Percentiles rank a stretch among this genome's conserved stretches.
These are phyloP conservation scores for Crithidia acanthocephali DNA, from an alignment of 208 protist species.

Conservation along the genomic window DNA sequence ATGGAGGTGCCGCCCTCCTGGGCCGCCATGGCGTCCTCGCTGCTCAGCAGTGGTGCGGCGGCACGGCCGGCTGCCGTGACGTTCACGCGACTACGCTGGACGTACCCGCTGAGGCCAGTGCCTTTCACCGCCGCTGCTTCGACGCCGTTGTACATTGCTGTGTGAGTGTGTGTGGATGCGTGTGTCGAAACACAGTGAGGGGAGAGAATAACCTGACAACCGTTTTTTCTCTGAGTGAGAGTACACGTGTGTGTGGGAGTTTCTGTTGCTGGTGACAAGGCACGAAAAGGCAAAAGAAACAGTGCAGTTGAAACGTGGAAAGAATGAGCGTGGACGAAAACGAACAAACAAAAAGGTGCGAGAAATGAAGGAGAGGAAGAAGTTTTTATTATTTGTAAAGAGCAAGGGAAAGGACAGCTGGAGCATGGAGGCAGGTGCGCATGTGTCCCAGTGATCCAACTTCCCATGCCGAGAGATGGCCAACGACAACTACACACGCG, in stretches of 20 bases:
- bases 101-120: conserved; percentile 84
- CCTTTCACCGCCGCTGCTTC: conserved; percentile 71
- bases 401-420: background rate
- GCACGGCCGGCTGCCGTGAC: conserved; percentile 28
- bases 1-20: conserved; percentile 33
- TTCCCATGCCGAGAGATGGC: too few relatives aligned
- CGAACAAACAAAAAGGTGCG: too few relatives aligned
- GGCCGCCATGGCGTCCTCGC: conserved; percentile 36
- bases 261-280: too few relatives aligned
- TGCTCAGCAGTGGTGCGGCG: conserved; percentile 22
- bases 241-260: too few relatives aligned
- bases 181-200: too few relatives aligned
- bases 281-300: too few relatives aligned
- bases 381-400: background rate
- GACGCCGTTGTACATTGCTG: conserved; percentile 83
- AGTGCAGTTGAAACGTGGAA: too few relatives aligned
- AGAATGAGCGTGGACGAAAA: too few relatives aligned
- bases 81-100: conserved; percentile 74
- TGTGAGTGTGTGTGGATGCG: too few relatives aligned
- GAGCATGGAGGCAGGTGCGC: background rate
- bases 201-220: too few relatives aligned
- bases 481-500: too few relatives aligned
- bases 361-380: background rate
- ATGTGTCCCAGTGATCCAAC: background rate
- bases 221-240: too few relatives aligned